Evolutionary conservation across 2,329 filamentous ascomycete species (phyloP).

Genomic region (Phaeosphaeria sp.): DNA sequence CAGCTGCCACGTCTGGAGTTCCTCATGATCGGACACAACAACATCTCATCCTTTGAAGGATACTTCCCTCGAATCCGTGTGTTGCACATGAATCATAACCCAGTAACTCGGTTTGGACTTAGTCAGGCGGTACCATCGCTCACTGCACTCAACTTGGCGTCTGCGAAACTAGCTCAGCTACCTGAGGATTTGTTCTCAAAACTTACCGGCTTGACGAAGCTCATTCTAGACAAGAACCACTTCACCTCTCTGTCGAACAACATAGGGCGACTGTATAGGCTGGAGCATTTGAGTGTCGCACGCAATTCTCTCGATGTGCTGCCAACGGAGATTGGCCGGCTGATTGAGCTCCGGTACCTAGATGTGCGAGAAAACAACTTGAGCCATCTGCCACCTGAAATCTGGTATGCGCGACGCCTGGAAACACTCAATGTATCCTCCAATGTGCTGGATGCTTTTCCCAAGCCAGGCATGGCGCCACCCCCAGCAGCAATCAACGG

Average conservation of each 20-base stretch:
- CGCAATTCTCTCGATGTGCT: constrained; percentile 87
- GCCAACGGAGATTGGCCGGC: constrained; percentile 84
- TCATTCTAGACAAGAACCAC: constrained; percentile 93
- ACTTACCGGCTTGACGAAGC: constrained; percentile 83
- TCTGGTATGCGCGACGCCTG: constrained; percentile 93
- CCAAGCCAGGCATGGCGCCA: constrained; percentile 79
- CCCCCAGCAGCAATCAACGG: constrained; percentile 51
- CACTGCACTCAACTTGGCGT: constrained; percentile 86
- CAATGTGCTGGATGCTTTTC: constrained; percentile 89
- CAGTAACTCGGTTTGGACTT: constrained; percentile 91
- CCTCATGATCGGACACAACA: constrained; percentile 89
- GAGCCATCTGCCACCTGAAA: constrained; percentile 82
- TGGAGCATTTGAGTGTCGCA: constrained; percentile 93
- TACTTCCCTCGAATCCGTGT: constrained; percentile 85
- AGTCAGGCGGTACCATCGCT: constrained; percentile 77
- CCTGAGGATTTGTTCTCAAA: constrained; percentile 86
- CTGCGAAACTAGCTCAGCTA: constrained; percentile 87
- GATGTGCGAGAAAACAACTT: constrained; percentile 95
- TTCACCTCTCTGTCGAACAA: constrained; percentile 88
- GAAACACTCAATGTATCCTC: constrained; percentile 95
- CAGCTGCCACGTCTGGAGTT: constrained; percentile 86
- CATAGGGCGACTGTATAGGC: constrained; percentile 79
- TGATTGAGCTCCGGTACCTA: constrained; percentile 82
- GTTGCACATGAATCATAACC: constrained; percentile 91
- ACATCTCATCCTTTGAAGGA: constrained; percentile 86